Percentiles rank a stretch among this genome's conserved stretches.
phyloP scores from a whole-genome alignment of 352 stramenopile genomes.

The Pythium apleroticum region DNA sequence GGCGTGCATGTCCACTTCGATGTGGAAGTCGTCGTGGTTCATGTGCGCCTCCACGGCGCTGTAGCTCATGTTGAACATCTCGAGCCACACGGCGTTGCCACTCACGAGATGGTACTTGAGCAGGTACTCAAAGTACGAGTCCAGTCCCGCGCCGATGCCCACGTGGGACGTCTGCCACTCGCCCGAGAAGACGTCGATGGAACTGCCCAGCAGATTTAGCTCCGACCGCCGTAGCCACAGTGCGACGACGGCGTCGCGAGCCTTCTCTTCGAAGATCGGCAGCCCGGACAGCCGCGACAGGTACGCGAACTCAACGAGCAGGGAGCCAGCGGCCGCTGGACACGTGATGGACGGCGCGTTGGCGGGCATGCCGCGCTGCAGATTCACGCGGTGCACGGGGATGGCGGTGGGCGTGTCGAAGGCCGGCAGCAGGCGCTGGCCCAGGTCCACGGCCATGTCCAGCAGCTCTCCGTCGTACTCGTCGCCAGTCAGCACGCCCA shows the following conservation, averaged over 20 bases:
- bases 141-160: constrained; percentile 91
- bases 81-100: constrained; percentile 88
- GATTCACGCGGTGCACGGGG: constrained; percentile 96
- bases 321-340: constrained; percentile 93
- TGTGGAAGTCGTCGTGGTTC: constrained; percentile 72
- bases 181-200: constrained; percentile 92
- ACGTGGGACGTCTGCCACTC: constrained; percentile 76
- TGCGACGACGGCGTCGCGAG: constrained; percentile 57
- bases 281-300: constrained; percentile 84
- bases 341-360: constrained; percentile 91
- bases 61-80: constrained; percentile 91
- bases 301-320: constrained; percentile 96
- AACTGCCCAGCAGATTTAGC: constrained; percentile 93
- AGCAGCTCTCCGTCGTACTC: constrained; percentile 95
- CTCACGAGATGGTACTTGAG: constrained; percentile 98
- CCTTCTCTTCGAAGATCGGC: constrained; percentile 57
- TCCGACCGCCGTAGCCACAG: constrained; percentile 79
- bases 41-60: constrained; percentile 71
- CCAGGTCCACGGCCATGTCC: constrained; percentile 93
- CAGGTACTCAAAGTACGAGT: constrained; percentile 98
- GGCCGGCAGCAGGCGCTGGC: constrained; percentile 92
- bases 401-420: constrained; percentile 96
- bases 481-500: constrained; percentile 48
- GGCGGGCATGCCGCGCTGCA: constrained; percentile 59
- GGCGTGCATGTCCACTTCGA: constrained; percentile 88